Evolutionary conservation across 164 flowering plant species (phyloP).

Genomic region (Pachysandra terminalis): DNA sequence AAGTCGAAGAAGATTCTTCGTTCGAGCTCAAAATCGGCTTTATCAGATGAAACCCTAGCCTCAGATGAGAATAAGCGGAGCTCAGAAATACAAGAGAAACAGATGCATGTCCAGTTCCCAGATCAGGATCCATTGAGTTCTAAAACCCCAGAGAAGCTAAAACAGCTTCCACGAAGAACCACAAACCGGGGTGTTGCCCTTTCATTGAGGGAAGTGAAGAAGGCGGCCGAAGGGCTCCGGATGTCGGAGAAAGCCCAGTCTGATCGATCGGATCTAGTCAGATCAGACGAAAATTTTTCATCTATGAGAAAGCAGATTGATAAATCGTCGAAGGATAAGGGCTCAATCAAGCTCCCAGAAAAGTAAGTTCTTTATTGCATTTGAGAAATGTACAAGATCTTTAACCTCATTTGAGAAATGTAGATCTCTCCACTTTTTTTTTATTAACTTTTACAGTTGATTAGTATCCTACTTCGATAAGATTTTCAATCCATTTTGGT

Average conservation of each 20-base stretch:
- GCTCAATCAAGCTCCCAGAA: conserved; percentile 28
- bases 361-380: conserved; percentile 20
- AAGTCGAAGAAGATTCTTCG: conserved; percentile 29
- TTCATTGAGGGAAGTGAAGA: conserved; percentile 32
- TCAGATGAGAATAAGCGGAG: conserved; percentile 11
- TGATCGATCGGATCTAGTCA: neutral
- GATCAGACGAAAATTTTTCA: neutral
- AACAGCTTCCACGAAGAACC: conserved; percentile 21
- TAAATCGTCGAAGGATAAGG: conserved; percentile 2
- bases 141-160: conserved; percentile 39
- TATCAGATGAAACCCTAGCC: conserved; percentile 3
- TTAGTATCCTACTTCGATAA: neutral
- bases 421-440: too few relatives aligned
- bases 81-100: too few relatives aligned
- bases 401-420: too few relatives aligned
- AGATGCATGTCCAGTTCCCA: neutral
- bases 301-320: neutral
- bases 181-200: conserved; percentile 22
- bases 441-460: too few relatives aligned
- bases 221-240: conserved; percentile 25
- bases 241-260: conserved; percentile 2
- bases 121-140: conserved; percentile 15
- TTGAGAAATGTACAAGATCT: neutral
- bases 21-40: conserved; percentile 12
- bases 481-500: neutral